phyloP scores from a whole-genome alignment of 2,329 filamentous ascomycete genomes.

The Trichoderma sp. region DNA sequence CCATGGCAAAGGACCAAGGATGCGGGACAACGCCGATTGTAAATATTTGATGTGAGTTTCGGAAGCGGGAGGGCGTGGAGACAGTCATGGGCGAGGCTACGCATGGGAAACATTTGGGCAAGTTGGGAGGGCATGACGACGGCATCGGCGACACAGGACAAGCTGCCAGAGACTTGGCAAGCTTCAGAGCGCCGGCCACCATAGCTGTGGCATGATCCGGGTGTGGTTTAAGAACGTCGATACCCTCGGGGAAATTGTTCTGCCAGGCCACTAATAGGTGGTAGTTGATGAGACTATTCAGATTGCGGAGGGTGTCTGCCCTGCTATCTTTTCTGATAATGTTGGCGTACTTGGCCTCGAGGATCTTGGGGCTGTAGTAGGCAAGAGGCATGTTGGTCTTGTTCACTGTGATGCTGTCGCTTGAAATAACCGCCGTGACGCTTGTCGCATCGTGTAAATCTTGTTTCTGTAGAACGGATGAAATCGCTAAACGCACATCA shows the following conservation, averaged over 20 bases:
- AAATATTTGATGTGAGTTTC: conserved; percentile 72
- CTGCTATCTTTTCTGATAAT: conserved; percentile 56
- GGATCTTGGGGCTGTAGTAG: conserved; percentile 68
- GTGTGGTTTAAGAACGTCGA: conserved; percentile 79
- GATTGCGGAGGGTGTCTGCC: conserved; percentile 62
- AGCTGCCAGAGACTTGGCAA: conserved; percentile 73
- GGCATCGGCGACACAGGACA: conserved; percentile 76
- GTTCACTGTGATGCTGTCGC: conserved; percentile 67
- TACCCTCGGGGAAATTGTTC: conserved; percentile 72
- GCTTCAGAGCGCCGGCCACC: conserved; percentile 67
- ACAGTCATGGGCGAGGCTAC: conserved; percentile 64
- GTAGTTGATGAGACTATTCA: conserved; percentile 77
- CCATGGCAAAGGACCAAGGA: conserved; percentile 77
- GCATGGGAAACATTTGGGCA: conserved; percentile 73
- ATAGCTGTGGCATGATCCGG: conserved; percentile 74
- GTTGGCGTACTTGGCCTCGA: conserved; percentile 69
- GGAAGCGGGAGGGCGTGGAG: conserved; percentile 66
- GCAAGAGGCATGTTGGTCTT: conserved; percentile 68
- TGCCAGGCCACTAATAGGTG: conserved; percentile 89
- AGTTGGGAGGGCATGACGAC: conserved; percentile 81
- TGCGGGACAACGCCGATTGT: conserved; percentile 88
- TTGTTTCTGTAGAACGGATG: conserved; percentile 58
- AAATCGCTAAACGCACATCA: conserved; percentile 65
- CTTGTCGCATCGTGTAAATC: conserved; percentile 60
- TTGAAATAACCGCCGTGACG: conserved; percentile 63